Evolutionary conservation across 495 filamentous ascomycete species (phyloP).

Genomic region (Xylaria venustula): DNA sequence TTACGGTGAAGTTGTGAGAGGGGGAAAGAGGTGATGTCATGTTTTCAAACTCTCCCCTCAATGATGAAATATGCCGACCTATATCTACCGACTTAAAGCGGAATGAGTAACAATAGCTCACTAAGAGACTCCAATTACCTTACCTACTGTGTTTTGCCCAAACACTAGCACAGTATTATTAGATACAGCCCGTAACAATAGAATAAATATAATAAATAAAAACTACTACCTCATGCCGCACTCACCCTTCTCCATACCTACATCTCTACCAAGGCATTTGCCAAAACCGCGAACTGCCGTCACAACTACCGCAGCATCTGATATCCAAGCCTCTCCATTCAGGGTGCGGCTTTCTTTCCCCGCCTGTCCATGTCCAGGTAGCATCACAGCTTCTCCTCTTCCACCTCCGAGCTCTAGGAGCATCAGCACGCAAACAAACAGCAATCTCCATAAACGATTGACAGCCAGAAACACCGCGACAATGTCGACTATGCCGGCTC

Average conservation of each 20-base stretch:
- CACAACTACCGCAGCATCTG: conserved; percentile 12
- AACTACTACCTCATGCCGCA: neutral
- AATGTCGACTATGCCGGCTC: conserved; percentile 52
- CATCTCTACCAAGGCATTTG: conserved; percentile 21
- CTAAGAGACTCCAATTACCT: too few species aligned
- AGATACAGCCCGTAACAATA: neutral
- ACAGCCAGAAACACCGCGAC: conserved; percentile 27
- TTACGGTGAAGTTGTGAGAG: neutral
- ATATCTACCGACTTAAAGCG: too few species aligned
- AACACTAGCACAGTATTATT: too few species aligned
- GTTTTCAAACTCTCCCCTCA: neutral
- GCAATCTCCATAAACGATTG: neutral
- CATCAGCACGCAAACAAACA: neutral
- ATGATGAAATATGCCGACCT: neutral
- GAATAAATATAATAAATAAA: neutral
- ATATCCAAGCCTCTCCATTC: neutral
- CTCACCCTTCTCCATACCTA: neutral
- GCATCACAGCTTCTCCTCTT: neutral
- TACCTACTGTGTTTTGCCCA: neutral
- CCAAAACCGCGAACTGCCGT: conserved; percentile 24
- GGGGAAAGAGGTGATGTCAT: neutral
- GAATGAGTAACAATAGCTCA: too few species aligned
- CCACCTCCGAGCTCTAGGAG: neutral
- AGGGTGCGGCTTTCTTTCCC: neutral
- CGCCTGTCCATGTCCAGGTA: neutral